A percentile compares a stretch with the other conserved stretches of the same genome.
Conservation (phyloP, 129 eudicot species). For the Helianthus annuus region HanXRQr2.0-SUNRISE NC_035438.2:42937717-42938216, state of each 20-base stretch:
- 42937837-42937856: slow-evolving; percentile 65
- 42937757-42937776: neutral
- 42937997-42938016: slow-evolving; percentile 90
- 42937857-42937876: slow-evolving; percentile 83
- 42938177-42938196: neutral
- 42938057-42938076: slow-evolving; percentile 90
- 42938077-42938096: slow-evolving; percentile 91
- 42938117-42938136: neutral
- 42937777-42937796: neutral
- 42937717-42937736: slow-evolving; percentile 41
- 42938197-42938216: neutral
- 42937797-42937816: neutral
- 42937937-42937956: neutral
- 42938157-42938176: slow-evolving; percentile 11
- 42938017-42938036: slow-evolving; percentile 89
- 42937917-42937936: neutral
- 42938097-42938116: slow-evolving; percentile 2
- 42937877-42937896: slow-evolving; percentile 60
- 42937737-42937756: neutral
- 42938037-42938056: slow-evolving; percentile 93
- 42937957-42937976: slow-evolving; percentile 17
- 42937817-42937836: neutral
- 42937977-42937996: slow-evolving; percentile 57
- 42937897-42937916: slow-evolving; percentile 51
- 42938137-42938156: slow-evolving; percentile 56